These are phyloP conservation scores for Trametes cingulata DNA, from an alignment of 768 basidiomycete genomes.

Conservation along the genomic window DNA sequence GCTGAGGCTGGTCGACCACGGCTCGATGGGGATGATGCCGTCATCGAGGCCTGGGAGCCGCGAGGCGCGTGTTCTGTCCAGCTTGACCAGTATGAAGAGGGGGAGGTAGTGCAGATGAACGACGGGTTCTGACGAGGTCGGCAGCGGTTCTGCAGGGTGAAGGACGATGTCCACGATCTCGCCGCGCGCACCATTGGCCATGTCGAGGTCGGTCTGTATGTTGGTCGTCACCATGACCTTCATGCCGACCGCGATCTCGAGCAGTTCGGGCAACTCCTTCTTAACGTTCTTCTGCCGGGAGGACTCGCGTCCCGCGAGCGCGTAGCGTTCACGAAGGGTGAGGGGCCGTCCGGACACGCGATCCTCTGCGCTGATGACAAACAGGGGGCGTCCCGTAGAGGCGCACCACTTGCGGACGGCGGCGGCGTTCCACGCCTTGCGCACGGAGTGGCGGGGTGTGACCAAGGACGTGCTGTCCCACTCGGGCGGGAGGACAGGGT, in stretches of 20 bases:
- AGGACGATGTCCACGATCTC: slow-evolving; percentile 37
- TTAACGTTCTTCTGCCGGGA: background rate
- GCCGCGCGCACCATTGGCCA: slow-evolving; percentile 41
- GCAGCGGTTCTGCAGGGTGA: slow-evolving; percentile 30
- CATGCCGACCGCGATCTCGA: slow-evolving; percentile 37
- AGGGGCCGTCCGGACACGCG: slow-evolving; percentile 15
- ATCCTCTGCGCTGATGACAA: slow-evolving; percentile 36
- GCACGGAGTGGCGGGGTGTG: slow-evolving; percentile 39
- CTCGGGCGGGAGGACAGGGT: slow-evolving; percentile 25
- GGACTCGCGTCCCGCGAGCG: background rate
- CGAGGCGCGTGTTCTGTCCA: slow-evolving; percentile 30
- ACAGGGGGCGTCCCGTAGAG: slow-evolving; percentile 24
- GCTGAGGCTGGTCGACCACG: slow-evolving; percentile 16
- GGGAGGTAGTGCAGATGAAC: slow-evolving; percentile 33
- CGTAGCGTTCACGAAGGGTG: slow-evolving; percentile 15
- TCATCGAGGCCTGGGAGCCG: slow-evolving; percentile 33
- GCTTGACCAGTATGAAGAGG: slow-evolving; percentile 34
- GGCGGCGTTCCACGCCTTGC: slow-evolving; percentile 39
- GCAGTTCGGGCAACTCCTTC: slow-evolving; percentile 14
- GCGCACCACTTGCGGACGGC: slow-evolving; percentile 27
- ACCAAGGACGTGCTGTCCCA: slow-evolving; percentile 40
- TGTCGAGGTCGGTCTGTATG: slow-evolving; percentile 41
- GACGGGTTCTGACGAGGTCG: slow-evolving; percentile 10
- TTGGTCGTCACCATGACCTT: slow-evolving; percentile 43
- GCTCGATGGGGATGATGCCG: slow-evolving; percentile 36